Base-by-base conservation (phyloP, 768 basidiomycete genomes). In the Cystofilobasidium macerans region DNA sequence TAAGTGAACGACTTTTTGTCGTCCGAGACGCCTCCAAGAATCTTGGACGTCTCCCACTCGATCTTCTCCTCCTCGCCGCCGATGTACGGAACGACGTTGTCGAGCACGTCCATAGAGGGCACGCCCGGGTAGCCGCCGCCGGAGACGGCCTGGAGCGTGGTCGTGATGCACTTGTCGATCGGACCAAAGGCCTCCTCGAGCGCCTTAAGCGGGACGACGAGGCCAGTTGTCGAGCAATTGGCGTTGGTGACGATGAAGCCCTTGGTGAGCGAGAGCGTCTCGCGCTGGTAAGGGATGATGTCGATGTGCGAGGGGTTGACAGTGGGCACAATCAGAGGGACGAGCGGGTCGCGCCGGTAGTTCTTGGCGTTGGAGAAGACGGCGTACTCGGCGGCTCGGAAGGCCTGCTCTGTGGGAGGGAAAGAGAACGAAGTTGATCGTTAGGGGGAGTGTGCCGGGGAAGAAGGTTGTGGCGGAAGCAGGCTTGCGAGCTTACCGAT, bases 311-410 rank as follows among this genome's bases (percentile, higher is more conserved):
- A 79, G 0, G 89, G 80, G 78, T 99, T 99, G 71, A 94, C 93
- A 71, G 95, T 85, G 16, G 95, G 95, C 3, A 99, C 95, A 77
- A 97, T 83, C 73, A 99, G 87, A 0, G 95, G 95, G 8, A 94
- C 90, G 70, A 84, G 80, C 2, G 91, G 90, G 75, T 97, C 94
- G 24, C 93, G 81, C 57, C 95, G 83, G 77, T 86, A 90, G 77
- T 92, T 95, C 78, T 94, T 95, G n/a, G 94, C 85, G 70, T 99
- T 98, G 26, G 91, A 94, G 77, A 97, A 99, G 14, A 99, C 86
- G 63, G 87, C 84, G 28, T 94, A 82, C 72, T 98, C 87, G 26
- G 94, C 89, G 20, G 81, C 75, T 70, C 93, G 81, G 77, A 98
- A 94, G 0, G 87, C 85, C 32, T 80, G 78, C 80, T 99, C 94